Base-by-base conservation (phyloP, 2,329 filamentous ascomycete species). In the Clarireedia homoeocarpa region DNA sequence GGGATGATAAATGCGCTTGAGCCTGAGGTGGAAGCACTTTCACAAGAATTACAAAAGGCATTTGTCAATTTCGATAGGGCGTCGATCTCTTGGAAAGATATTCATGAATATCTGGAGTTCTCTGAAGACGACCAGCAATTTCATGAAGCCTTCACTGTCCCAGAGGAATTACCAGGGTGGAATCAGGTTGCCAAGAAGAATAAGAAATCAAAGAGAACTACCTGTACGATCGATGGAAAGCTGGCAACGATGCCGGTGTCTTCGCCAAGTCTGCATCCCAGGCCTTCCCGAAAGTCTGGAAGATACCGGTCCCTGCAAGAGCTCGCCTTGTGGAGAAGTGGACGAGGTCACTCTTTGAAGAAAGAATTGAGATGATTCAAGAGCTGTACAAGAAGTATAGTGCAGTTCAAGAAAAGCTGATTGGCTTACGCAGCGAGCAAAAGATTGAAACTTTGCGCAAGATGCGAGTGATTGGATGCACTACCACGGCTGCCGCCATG, bases 401-500 rank as follows among this genome's bases (percentile, higher is more conserved):
- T 51, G 53, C 67, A 0, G 67, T 67, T 3, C 73, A 79, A 10
- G 62, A 27, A 27, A 27, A 27, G 26, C 26, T 27, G 26, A 27
- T 27, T 4, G 26, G 26, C 26, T 4, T 27, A 27, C 26, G 26
- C 26, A 27, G 26, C 26, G 69, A 0, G 65, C 67, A 5, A 62
- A 83, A 1, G 69, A 74, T 1, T 70, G 69, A 2, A 66, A 82
- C 0, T 75, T 74, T 23, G 72, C 69, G 5, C 71, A 79, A 46
- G 70, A 62, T 2, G 72, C 73, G 77, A 1, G 75, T 91, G 14
- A 83, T 91, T 46, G 85, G 76, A 0, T 88, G 84, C 60, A 91
- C 87, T 0, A 90, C 86, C 0, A 90, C 83, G 0, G 84, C 74
- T 0, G 85, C 85, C 0, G 84, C 87, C 0, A 89, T 76, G 69